Evolutionary conservation across 2,329 filamentous ascomycete species (phyloP).

Genomic region (Xylaria sp.): DNA sequence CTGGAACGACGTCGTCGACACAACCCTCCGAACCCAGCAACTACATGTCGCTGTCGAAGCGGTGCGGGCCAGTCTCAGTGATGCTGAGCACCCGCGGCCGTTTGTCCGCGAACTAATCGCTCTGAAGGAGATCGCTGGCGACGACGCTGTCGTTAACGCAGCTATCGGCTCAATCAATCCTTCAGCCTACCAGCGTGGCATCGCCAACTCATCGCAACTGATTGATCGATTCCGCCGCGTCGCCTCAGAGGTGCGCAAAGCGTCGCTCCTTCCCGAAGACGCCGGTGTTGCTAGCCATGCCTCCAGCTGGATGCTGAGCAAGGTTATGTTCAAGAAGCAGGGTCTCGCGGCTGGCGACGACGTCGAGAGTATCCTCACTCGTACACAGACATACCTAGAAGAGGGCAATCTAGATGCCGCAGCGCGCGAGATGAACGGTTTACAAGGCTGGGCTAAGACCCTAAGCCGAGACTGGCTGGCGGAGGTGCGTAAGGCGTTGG

Average conservation of each 20-base stretch:
- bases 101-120: slow-evolving; percentile 94
- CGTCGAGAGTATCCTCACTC: slow-evolving; percentile 89
- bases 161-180: slow-evolving; percentile 98
- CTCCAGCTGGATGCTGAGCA: slow-evolving; percentile 86
- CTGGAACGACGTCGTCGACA: slow-evolving; percentile 90
- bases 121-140: slow-evolving; percentile 86
- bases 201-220: slow-evolving; percentile 81
- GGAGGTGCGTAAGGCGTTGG: slow-evolving; percentile 89
- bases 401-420: slow-evolving; percentile 92
- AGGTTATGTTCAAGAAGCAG: slow-evolving; percentile 95
- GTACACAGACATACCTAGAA: slow-evolving; percentile 88
- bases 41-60: slow-evolving; percentile 95
- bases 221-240: slow-evolving; percentile 97
- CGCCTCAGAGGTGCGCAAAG: slow-evolving; percentile 90
- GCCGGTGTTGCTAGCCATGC: slow-evolving; percentile 95
- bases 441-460: slow-evolving; percentile 94
- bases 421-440: slow-evolving; percentile 90
- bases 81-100: slow-evolving; percentile 74
- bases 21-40: slow-evolving; percentile 92
- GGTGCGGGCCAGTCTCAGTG: slow-evolving; percentile 82
- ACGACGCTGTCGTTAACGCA: slow-evolving; percentile 85
- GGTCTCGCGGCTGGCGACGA: slow-evolving; percentile 83
- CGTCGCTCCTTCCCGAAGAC: slow-evolving; percentile 87
- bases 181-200: slow-evolving; percentile 87
- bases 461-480: slow-evolving; percentile 91